Percentiles rank a stretch among this genome's conserved stretches.
Conservation (phyloP, 495 filamentous ascomycete species). For the Parachaetomium inaequale region DNA sequence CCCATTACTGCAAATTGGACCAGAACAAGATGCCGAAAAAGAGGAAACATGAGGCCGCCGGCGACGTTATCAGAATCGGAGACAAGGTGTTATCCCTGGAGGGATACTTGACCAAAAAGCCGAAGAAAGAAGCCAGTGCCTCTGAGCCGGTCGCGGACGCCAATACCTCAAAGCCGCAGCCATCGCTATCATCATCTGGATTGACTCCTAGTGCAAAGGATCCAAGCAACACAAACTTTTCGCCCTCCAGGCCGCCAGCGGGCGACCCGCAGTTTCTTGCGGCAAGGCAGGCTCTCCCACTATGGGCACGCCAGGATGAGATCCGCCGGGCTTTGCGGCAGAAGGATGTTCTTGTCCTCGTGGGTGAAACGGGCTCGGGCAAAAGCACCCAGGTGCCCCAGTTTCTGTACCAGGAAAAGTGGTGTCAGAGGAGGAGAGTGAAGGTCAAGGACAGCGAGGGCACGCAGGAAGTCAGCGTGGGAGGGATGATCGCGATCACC, state of each 20-base stretch:
- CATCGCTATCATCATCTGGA: not conserved
- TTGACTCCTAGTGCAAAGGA: constrained; percentile 8
- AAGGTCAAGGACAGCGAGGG: constrained; percentile 40
- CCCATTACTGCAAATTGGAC: not conserved
- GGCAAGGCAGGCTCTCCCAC: constrained; percentile 63
- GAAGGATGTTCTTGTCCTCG: constrained; percentile 76
- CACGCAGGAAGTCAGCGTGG: constrained; percentile 53
- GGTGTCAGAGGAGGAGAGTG: constrained; percentile 62
- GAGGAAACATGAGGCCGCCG: constrained; percentile 19
- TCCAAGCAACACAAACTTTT: not conserved
- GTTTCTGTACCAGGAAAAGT: constrained; percentile 73
- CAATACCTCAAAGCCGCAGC: not conserved
- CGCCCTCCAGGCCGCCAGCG: not conserved
- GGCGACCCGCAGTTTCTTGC: constrained; percentile 36
- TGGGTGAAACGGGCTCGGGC: constrained; percentile 93
- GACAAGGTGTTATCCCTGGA: constrained; percentile 41
- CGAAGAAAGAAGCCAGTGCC: constrained; percentile 20
- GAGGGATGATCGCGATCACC: constrained; percentile 91
- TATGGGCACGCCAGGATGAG: constrained; percentile 67
- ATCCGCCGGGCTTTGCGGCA: constrained; percentile 63
- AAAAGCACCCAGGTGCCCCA: constrained; percentile 97
- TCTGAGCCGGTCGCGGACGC: not conserved
- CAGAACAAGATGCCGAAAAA: constrained; percentile 22
- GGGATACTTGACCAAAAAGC: constrained; percentile 39
- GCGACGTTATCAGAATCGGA: constrained; percentile 35